Conservation (phyloP, 306 rosid species). For the Crataegus laevigata region DNA sequence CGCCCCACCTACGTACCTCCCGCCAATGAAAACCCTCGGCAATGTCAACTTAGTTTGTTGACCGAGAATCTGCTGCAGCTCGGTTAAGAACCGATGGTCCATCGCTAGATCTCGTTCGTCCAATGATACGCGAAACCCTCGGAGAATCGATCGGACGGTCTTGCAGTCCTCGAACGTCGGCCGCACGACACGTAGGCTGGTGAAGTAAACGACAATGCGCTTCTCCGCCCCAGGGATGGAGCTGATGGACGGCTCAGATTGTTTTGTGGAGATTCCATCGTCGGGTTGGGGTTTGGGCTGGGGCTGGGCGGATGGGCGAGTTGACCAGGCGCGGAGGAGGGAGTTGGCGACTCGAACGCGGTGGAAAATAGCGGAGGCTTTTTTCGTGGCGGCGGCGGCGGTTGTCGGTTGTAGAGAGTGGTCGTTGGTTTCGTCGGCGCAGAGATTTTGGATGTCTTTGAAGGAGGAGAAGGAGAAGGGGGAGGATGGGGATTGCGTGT, state of each 20-base stretch:
- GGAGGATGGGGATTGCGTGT: slow-evolving; percentile 38
- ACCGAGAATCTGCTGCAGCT: slow-evolving; percentile 56
- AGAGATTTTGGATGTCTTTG: slow-evolving; percentile 72
- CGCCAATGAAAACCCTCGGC: slow-evolving; percentile 80
- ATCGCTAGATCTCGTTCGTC: slow-evolving; percentile 90
- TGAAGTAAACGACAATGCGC: slow-evolving; percentile 73
- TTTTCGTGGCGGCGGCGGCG: slow-evolving; percentile 17
- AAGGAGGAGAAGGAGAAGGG: slow-evolving; percentile 75
- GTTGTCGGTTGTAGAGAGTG: slow-evolving; percentile 14
- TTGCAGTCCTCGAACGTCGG: slow-evolving; percentile 74
- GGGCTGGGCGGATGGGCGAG: slow-evolving; percentile 17
- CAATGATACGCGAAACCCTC: slow-evolving; percentile 55
- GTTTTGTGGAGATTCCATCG: slow-evolving; percentile 11
- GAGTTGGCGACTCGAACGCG: slow-evolving; percentile 75
- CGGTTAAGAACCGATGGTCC: slow-evolving; percentile 63
- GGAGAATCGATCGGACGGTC: slow-evolving; percentile 63
- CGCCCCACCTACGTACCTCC: slow-evolving; percentile 78
- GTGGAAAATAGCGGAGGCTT: slow-evolving; percentile 52
- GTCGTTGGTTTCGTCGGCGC: slow-evolving; percentile 37
- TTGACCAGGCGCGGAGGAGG: slow-evolving; percentile 35
- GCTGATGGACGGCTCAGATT: slow-evolving; percentile 11
- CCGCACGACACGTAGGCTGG: slow-evolving; percentile 85
- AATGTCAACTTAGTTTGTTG: slow-evolving; percentile 27
- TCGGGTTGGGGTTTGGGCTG: slow-evolving; percentile 4
- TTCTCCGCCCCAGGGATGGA: slow-evolving; percentile 47